A percentile compares a stretch with the other conserved stretches of the same genome.
These are phyloP conservation scores for Termitomyces sp. DNA, from an alignment of 768 basidiomycete genomes.

Conservation along the genomic window DNA sequence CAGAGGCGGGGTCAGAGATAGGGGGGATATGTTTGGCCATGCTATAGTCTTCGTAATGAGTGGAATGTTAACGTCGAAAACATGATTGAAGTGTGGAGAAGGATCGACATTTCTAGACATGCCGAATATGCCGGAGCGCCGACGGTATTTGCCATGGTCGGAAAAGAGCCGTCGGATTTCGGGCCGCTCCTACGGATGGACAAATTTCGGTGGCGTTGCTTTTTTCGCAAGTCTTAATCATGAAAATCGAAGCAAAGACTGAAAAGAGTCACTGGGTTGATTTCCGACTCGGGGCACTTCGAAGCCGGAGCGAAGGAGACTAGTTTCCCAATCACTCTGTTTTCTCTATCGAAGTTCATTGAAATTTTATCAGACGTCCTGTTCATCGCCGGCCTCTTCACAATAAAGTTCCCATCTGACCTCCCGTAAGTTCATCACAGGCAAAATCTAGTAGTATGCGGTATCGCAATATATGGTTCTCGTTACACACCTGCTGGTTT, in stretches of 20 bases:
- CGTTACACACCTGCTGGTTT: not conserved
- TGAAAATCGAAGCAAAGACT: not conserved
- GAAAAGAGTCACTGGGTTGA: too few species aligned
- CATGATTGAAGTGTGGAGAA: not conserved
- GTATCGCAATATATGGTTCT: too few species aligned
- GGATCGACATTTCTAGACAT: not conserved
- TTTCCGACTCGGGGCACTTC: too few species aligned
- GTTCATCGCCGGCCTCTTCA: not conserved
- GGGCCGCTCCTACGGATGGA: too few species aligned
- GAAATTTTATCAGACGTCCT: not conserved
- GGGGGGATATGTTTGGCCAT: conserved; percentile 5
- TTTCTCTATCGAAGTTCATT: too few species aligned
- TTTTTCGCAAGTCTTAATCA: not conserved
- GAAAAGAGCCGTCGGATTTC: too few species aligned
- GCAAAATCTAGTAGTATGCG: too few species aligned
- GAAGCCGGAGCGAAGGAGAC: too few species aligned
- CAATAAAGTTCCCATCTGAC: not conserved
- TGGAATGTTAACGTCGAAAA: not conserved
- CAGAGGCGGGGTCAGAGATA: not conserved
- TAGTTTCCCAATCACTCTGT: too few species aligned
- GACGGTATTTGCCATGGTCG: not conserved
- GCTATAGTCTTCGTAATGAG: not conserved
- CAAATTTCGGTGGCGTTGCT: not conserved
- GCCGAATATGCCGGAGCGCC: not conserved
- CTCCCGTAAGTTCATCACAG: too few species aligned